Evolutionary conservation across 2,329 filamentous ascomycete genomes (phyloP).

Genomic region (Penicillium thymicola): DNA sequence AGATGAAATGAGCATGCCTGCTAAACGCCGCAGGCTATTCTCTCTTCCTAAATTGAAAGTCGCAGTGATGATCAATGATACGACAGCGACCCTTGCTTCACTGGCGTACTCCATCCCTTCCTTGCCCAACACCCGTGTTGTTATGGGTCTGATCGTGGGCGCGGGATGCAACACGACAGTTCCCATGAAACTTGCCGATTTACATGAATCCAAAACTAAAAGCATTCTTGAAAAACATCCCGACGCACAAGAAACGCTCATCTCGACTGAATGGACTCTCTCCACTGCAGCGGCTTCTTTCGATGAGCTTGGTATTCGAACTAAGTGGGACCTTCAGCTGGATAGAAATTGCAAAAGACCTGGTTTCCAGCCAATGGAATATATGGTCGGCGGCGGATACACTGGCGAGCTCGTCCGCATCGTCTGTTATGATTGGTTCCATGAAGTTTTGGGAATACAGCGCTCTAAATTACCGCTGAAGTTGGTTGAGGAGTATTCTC

Average conservation of each 20-base stretch:
- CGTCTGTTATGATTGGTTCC: conserved; percentile 61
- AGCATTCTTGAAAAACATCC: conserved; percentile 44
- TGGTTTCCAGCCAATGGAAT: conserved; percentile 75
- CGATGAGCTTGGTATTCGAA: conserved; percentile 59
- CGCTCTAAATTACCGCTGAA: conserved; percentile 50
- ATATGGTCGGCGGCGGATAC: conserved; percentile 73
- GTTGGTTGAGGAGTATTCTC: conserved; percentile 54
- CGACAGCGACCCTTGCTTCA: conserved; percentile 73
- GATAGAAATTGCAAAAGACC: conserved; percentile 62
- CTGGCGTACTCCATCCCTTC: conserved; percentile 66
- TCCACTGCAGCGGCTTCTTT: conserved; percentile 65
- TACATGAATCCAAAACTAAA: conserved; percentile 60
- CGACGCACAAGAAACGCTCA: conserved; percentile 59
- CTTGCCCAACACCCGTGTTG: conserved; percentile 57
- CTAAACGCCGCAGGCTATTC: conserved; percentile 30
- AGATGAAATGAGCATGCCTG: conserved; percentile 17
- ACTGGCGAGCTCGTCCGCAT: conserved; percentile 69
- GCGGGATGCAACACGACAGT: conserved; percentile 76
- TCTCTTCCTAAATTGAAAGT: conserved; percentile 62
- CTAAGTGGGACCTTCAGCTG: conserved; percentile 63
- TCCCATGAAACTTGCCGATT: conserved; percentile 58
- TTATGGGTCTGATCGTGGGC: conserved; percentile 73
- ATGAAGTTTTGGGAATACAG: conserved; percentile 39
- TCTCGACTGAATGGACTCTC: conserved; percentile 80
- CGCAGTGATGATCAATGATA: conserved; percentile 72